These are phyloP conservation scores for Elsinoe perseae DNA, from an alignment of 2,329 filamentous ascomycete genomes.

Conservation along the genomic window DNA sequence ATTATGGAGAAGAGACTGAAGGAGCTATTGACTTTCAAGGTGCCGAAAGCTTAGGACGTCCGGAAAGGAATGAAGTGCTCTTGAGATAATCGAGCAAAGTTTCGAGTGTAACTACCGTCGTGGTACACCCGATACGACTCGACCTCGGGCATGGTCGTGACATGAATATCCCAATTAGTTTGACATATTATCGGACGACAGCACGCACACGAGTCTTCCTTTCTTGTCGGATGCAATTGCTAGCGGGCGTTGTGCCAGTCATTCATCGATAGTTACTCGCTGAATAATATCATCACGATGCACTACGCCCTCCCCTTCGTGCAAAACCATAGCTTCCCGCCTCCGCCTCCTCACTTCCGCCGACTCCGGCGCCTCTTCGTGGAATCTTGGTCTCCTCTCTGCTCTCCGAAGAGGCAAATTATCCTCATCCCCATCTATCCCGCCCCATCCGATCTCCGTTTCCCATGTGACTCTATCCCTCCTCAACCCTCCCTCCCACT, in stretches of 20 bases:
- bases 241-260: not conserved
- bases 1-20: slow-evolving; percentile 71
- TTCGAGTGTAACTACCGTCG: no score
- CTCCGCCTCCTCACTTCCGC: slow-evolving; percentile 63
- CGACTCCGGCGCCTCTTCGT: slow-evolving; percentile 56
- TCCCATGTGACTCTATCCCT: not conserved
- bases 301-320: slow-evolving; percentile 71
- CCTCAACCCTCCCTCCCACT: not conserved
- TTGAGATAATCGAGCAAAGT: not conserved
- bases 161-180: not conserved
- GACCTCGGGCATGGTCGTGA: not conserved
- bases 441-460: not conserved
- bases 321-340: slow-evolving; percentile 83
- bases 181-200: not conserved
- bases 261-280: not conserved
- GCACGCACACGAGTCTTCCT: not conserved
- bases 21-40: slow-evolving; percentile 50
- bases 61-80: not conserved
- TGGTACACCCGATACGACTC: not conserved
- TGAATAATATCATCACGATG: slow-evolving; percentile 73
- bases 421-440: slow-evolving; percentile 6
- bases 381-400: slow-evolving; percentile 29
- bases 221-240: not conserved
- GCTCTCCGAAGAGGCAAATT: slow-evolving; percentile 19
- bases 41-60: slow-evolving; percentile 16